Percentiles rank a stretch among this genome's conserved stretches.
Evolutionary conservation across 1,284 basidiomycete species (phyloP).

Genomic region (Ustilago trichophora): DNA sequence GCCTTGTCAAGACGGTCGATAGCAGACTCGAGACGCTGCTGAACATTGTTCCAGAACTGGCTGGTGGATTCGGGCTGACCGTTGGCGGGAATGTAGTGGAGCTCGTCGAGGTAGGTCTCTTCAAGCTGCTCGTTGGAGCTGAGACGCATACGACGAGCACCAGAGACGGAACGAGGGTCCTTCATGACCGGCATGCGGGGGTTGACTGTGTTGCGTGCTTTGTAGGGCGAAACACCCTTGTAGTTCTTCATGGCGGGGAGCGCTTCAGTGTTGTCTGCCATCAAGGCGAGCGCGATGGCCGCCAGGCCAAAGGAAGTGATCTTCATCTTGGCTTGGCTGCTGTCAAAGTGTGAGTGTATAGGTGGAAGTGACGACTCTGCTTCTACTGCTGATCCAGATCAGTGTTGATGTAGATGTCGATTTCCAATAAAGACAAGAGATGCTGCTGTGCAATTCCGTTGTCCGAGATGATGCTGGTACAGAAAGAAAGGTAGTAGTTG

Average conservation of each 20-base stretch:
- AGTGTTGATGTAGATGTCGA: constrained; percentile 9
- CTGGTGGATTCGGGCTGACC: constrained; percentile 13
- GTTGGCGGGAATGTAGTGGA: constrained; percentile 32
- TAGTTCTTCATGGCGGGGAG: constrained; percentile 41
- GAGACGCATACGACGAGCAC: constrained; percentile 42
- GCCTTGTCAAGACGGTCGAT: constrained; percentile 35
- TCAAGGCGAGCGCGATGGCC: constrained; percentile 43
- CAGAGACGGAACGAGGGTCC: constrained; percentile 34
- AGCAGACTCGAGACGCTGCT: constrained; percentile 39
- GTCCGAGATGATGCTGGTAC: no score
- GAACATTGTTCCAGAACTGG: constrained; percentile 45
- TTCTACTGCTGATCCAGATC: constrained; percentile 13
- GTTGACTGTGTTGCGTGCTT: constrained; percentile 23
- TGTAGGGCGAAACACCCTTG: constrained; percentile 46
- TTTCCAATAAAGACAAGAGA: not conserved
- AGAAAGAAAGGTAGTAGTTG: no score
- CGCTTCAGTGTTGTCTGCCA: constrained; percentile 39
- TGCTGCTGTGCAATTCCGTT: no score
- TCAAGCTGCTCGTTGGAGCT: constrained; percentile 33
- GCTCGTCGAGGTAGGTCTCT: constrained; percentile 47
- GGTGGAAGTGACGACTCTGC: not conserved
- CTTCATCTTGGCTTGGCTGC: constrained; percentile 21
- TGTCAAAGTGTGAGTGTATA: not conserved
- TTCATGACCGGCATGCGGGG: constrained; percentile 15
- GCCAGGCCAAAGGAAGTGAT: constrained; percentile 44